Evolutionary conservation across 495 filamentous ascomycete genomes (phyloP), one percentile per base, ranked within the genome.

Genomic region (Aspergillus affinis): DNA sequence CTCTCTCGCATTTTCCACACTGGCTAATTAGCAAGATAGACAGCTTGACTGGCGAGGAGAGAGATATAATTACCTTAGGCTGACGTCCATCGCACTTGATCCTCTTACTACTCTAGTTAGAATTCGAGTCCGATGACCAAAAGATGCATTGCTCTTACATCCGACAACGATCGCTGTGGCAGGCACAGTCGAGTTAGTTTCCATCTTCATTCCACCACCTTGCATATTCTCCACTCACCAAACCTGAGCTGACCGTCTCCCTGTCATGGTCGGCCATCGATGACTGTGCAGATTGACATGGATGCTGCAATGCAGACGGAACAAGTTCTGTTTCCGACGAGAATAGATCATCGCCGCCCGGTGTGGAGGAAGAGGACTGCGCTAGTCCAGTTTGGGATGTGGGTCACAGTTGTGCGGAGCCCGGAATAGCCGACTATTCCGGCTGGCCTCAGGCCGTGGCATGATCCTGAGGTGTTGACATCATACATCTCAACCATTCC

Each of bases 31-130:
- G 50, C 27, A 51, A 21, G 7, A 27, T 27, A 18, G 15, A 5
- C 20, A 19, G 49, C 5, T 51, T 12, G 49, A 21, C 49, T 10
- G 49, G 49, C 15, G 49, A 18, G 23, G 27, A 27, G 4, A 8
- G 18, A 6, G 1, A 7, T 15, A 6, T 58, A 53, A 52, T 59
- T 55, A 63, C 61, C 26, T 18, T 51, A n/a, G 57, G 53, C 8
- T 47, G 50, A 36, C 30, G 19, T 29, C 61, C 61, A 29, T 63
- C 61, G 19, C 61, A 63, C 32, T 57, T 56, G 6, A 63, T 47
- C 23, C 56, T 59, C 36, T 63, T 63, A 15, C 61, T 63, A 41
- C 2, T 23, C 27, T 32, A 2, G 51, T 41, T 27, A 54, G n/a
- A 30, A 17, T 41, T 17, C 2, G 9, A 6, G 17, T 18, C 20